phyloP scores from a whole-genome alignment of 2,329 filamentous ascomycete genomes.

The Sporothrix variecibatus region DNA sequence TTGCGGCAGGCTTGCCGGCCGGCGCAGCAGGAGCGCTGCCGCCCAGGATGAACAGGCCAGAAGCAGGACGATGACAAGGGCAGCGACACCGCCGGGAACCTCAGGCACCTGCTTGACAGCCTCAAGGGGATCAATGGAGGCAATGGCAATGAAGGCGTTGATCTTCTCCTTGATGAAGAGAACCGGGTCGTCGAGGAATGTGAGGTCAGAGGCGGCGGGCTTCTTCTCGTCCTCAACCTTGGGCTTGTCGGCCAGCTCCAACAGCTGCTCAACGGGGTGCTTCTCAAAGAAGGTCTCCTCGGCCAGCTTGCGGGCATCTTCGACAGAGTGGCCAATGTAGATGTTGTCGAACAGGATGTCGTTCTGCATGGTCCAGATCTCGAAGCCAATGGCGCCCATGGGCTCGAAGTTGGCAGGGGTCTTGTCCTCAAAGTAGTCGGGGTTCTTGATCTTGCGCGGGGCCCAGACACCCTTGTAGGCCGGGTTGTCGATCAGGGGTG shows the following conservation, averaged over 20 bases:
- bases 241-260: constrained; percentile 78
- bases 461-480: constrained; percentile 96
- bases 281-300: constrained; percentile 90
- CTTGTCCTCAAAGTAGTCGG: constrained; percentile 96
- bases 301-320: constrained; percentile 86
- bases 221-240: constrained; percentile 65
- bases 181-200: constrained; percentile 89
- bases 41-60: constrained; percentile 57
- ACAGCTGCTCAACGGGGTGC: constrained; percentile 76
- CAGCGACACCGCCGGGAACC: constrained; percentile 77
- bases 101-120: constrained; percentile 90
- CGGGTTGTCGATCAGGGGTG: constrained; percentile 93
- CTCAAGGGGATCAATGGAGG: constrained; percentile 76
- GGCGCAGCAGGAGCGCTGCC: constrained; percentile 67
- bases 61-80: constrained; percentile 70
- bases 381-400: constrained; percentile 97
- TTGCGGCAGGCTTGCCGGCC: constrained; percentile 67
- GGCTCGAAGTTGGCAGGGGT: constrained; percentile 94
- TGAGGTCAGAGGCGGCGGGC: constrained; percentile 73
- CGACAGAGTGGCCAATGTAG: constrained; percentile 96
- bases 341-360: constrained; percentile 99
- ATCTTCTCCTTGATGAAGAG: constrained; percentile 89
- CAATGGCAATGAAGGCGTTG: constrained; percentile 84
- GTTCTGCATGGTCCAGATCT: constrained; percentile 99
- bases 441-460: constrained; percentile 96